Evolutionary conservation across 352 stramenopile species (phyloP).

Genomic region (Globisporangium solare): DNA sequence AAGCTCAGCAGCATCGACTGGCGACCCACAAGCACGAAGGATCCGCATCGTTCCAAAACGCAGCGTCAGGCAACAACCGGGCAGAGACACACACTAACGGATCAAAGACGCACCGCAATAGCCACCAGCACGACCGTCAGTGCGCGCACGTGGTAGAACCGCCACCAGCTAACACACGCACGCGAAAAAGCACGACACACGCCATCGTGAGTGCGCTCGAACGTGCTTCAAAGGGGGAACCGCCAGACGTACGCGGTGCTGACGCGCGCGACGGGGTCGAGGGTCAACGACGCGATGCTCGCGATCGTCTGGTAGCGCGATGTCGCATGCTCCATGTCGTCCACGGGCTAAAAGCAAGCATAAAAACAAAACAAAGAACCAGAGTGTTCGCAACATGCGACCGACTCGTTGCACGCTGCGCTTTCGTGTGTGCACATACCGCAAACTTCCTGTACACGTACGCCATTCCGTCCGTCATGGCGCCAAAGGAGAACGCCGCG

Average conservation of each 20-base stretch:
- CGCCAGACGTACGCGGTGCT: slow-evolving; percentile 24
- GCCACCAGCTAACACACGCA: slow-evolving; percentile 28
- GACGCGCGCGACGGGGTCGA: slow-evolving; percentile 42
- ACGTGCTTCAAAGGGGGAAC: too few relatives aligned
- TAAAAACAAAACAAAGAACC: not conserved
- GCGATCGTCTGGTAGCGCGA: slow-evolving; percentile 51
- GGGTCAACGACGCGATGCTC: slow-evolving; percentile 44
- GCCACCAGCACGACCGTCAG: slow-evolving; percentile 27
- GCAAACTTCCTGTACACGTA: slow-evolving; percentile 72
- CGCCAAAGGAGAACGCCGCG: slow-evolving; percentile 57
- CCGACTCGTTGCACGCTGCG: not conserved
- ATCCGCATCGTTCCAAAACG: not conserved
- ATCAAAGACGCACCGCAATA: slow-evolving; percentile 40
- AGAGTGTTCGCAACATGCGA: not conserved
- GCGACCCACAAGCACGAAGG: not conserved
- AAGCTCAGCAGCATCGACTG: slow-evolving; percentile 42
- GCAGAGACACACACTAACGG: slow-evolving; percentile 31
- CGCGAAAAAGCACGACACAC: slow-evolving; percentile 1
- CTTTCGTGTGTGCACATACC: slow-evolving; percentile 30
- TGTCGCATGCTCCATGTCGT: slow-evolving; percentile 32
- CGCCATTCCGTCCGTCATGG: slow-evolving; percentile 64
- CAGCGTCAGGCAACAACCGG: not conserved
- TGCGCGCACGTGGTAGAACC: slow-evolving; percentile 40
- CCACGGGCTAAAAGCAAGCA: slow-evolving; percentile 28
- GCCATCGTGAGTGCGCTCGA: not conserved